phyloP scores from a whole-genome alignment of 495 filamentous ascomycete species.

The Peziza echinospora region DNA sequence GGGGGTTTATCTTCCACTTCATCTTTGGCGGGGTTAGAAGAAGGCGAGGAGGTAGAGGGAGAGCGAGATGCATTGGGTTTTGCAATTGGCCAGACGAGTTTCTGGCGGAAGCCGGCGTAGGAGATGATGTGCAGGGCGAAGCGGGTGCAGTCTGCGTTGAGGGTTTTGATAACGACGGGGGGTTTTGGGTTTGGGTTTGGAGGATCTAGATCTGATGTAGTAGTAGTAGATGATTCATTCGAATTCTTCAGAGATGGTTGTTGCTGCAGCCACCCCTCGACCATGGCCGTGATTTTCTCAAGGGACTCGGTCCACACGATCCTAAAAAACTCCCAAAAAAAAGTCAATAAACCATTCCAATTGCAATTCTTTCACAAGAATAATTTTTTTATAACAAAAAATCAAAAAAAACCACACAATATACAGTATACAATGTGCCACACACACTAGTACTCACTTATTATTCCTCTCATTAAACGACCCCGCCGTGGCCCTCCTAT shows the following conservation, averaged over 20 bases:
- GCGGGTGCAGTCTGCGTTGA: conserved; percentile 37
- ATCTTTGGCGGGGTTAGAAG: conserved; percentile 15
- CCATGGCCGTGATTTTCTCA: background rate
- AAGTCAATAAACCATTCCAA: too few relatives aligned
- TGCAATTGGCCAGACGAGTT: conserved; percentile 34
- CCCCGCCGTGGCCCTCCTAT: conserved; percentile 44
- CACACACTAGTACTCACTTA: conserved; percentile 30
- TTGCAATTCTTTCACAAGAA: too few relatives aligned
- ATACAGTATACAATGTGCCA: background rate
- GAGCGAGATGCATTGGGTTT: too few relatives aligned
- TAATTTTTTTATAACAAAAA: too few relatives aligned
- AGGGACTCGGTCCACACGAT: background rate
- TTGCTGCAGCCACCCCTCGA: background rate
- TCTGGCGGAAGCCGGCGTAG: conserved; percentile 41
- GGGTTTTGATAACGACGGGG: conserved; percentile 21
- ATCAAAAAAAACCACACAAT: background rate
- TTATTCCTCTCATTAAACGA: conserved; percentile 56
- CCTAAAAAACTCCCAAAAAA: too few relatives aligned
- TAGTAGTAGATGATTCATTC: too few relatives aligned
- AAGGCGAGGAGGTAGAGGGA: background rate
- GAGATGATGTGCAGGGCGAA: conserved; percentile 46
- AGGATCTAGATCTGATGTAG: too few relatives aligned
- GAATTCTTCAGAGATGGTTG: too few relatives aligned
- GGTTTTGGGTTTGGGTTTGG: background rate
- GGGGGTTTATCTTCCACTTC: conserved; percentile 24